Percentiles rank a stretch among this genome's conserved stretches.
phyloP scores from a whole-genome alignment of 192 early-diverging fungal species.

The Backusella australiensis region DNA sequence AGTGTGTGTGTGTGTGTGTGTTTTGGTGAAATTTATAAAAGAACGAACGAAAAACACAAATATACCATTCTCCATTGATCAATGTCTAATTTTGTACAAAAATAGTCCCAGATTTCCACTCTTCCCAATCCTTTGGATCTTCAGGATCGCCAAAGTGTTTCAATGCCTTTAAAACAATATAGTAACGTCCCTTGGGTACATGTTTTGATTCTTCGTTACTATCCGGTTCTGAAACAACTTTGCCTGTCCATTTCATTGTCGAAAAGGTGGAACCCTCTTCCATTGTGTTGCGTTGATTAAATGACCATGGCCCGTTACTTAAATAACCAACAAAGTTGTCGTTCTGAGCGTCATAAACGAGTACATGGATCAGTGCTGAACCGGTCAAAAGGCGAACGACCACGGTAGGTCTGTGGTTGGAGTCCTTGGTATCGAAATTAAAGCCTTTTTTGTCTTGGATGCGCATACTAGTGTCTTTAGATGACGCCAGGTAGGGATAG shows the following conservation, averaged over 20 bases:
- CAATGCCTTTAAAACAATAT: slow-evolving; percentile 23
- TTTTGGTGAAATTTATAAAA: neutral
- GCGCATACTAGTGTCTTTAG: slow-evolving; percentile 19
- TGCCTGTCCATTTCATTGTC: slow-evolving; percentile 18
- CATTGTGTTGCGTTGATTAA: slow-evolving; percentile 21
- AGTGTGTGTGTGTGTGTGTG: neutral
- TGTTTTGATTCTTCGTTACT: neutral
- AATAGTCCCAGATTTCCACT: slow-evolving; percentile 17
- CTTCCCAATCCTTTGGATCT: slow-evolving; percentile 20
- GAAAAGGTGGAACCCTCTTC: slow-evolving; percentile 17
- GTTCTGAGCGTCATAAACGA: slow-evolving; percentile 5
- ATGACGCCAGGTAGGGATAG: slow-evolving; percentile 25
- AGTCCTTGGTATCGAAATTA: neutral
- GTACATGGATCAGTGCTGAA: slow-evolving; percentile 14
- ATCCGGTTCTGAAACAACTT: neutral
- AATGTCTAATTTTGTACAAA: neutral
- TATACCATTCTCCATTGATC: neutral
- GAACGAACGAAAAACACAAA: neutral
- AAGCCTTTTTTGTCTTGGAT: neutral
- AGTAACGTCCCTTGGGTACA: slow-evolving; percentile 24
- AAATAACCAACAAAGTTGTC: slow-evolving; percentile 4
- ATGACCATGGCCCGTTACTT: neutral
- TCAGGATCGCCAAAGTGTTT: slow-evolving; percentile 32
- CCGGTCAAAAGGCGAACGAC: slow-evolving; percentile 12
- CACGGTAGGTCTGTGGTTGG: slow-evolving; percentile 12